Evolutionary conservation across 257 asterid genomes (phyloP).

Genomic region (Parsonsia alboflavescens): DNA sequence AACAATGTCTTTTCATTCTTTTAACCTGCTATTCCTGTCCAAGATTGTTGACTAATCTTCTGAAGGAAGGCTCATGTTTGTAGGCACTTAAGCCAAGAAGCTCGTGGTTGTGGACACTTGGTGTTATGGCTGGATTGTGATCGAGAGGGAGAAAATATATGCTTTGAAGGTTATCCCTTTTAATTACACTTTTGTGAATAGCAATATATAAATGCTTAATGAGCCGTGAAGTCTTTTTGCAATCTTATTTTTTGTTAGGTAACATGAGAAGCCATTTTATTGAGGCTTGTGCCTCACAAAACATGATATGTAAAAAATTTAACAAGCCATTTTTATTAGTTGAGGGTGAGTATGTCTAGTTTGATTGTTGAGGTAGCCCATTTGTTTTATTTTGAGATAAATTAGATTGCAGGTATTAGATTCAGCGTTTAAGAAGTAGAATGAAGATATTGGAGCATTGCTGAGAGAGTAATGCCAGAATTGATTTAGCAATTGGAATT

Average conservation of each 20-base stretch:
- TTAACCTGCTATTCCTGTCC: not conserved
- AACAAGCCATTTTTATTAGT: not conserved
- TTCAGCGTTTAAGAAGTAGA: not conserved
- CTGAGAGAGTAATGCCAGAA: not conserved
- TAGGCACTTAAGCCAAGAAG: constrained; percentile 92
- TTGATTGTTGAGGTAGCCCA: not conserved
- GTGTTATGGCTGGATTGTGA: constrained; percentile 95
- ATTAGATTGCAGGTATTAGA: not conserved
- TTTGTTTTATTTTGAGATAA: not conserved
- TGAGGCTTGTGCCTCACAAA: not conserved
- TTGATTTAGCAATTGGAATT: not conserved
- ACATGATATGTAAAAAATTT: not conserved
- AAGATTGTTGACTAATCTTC: constrained; percentile 32
- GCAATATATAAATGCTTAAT: not conserved
- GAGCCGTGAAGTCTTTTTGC: not conserved
- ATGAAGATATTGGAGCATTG: not conserved
- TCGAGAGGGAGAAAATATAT: constrained; percentile 96
- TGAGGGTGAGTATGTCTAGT: not conserved
- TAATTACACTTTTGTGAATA: constrained; percentile 9
- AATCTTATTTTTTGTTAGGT: not conserved
- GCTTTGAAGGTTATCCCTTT: constrained; percentile 74
- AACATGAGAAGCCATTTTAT: not conserved
- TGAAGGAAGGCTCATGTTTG: constrained; percentile 71
- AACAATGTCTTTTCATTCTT: not conserved
- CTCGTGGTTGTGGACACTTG: constrained; percentile 75